Conservation (phyloP, 2,329 filamentous ascomycete genomes). For the Monascus ruber region DNA sequence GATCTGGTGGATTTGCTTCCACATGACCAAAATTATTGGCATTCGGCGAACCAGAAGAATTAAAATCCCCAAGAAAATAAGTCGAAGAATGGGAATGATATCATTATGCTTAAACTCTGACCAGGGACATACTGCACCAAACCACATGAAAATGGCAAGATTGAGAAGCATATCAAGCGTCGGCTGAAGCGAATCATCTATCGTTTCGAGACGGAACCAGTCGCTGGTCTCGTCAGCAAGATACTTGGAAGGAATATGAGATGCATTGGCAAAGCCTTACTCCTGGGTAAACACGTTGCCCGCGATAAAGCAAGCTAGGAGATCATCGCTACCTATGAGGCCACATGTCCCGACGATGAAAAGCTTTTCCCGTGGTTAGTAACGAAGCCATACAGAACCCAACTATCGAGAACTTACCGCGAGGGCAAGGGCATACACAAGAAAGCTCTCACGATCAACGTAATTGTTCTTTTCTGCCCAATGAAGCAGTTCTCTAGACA, state of each 20-base stretch:
- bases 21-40: conserved; percentile 62
- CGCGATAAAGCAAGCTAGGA: conserved; percentile 84
- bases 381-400: conserved; percentile 1
- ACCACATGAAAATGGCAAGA: conserved; percentile 81
- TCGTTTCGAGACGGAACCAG: conserved; percentile 81
- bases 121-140: conserved; percentile 79
- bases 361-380: conserved; percentile 33
- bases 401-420: conserved; percentile 42
- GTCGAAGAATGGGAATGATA: conserved; percentile 61
- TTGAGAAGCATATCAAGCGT: conserved; percentile 94
- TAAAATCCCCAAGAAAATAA: conserved; percentile 62
- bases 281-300: conserved; percentile 88
- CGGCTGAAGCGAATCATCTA: conserved; percentile 84
- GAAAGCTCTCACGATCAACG: conserved; percentile 76
- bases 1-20: conserved; percentile 69
- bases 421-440: conserved; percentile 75
- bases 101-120: conserved; percentile 52
- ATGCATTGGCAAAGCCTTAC: conserved; percentile 23
- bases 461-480: conserved; percentile 73
- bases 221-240: conserved; percentile 40
- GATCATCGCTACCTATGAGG: conserved; percentile 77
- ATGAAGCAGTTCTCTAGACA: conserved; percentile 70
- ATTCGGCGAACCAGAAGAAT: conserved; percentile 67
- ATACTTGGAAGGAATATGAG: background rate
- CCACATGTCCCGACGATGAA: conserved; percentile 83